Percentiles rank a stretch among this genome's conserved stretches.
Conservation (phyloP, 352 stramenopile genomes). For the Stramenopiles sp. region DNA sequence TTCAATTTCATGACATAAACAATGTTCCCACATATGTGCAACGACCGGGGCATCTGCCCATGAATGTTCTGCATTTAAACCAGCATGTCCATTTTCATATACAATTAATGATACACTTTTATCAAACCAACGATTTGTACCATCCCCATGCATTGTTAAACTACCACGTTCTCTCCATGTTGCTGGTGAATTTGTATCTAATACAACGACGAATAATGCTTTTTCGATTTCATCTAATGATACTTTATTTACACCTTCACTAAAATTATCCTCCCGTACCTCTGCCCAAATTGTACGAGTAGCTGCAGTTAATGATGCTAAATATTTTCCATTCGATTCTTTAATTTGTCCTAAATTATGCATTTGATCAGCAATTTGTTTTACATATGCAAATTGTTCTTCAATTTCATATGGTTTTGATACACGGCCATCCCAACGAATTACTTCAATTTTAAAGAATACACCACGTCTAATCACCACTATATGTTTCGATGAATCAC, state of each 20-base stretch:
- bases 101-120: conserved; percentile 91
- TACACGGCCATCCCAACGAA: conserved; percentile 36
- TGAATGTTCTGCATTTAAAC: conserved; percentile 29
- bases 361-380: conserved; percentile 25
- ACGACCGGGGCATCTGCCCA: conserved; percentile 65
- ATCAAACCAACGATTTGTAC: conserved; percentile 79
- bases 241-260: conserved; percentile 55
- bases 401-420: conserved; percentile 49
- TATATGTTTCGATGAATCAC: conserved; percentile 50
- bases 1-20: background rate
- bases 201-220: conserved; percentile 43
- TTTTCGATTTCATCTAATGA: conserved; percentile 47
- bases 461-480: conserved; percentile 54
- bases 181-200: conserved; percentile 35
- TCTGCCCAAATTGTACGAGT: conserved; percentile 60
- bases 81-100: conserved; percentile 28
- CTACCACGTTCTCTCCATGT: conserved; percentile 43
- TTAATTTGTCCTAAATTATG: conserved; percentile 20
- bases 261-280: conserved; percentile 60
- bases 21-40: conserved; percentile 49
- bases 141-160: conserved; percentile 6
- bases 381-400: conserved; percentile 19
- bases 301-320: conserved; percentile 48
- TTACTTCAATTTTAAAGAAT: conserved; percentile 58
- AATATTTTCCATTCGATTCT: conserved; percentile 30